Evolutionary conservation across 306 rosid genomes (phyloP), one percentile per base, ranked within the genome.

Genomic region (Cicer chorassanicum): DNA sequence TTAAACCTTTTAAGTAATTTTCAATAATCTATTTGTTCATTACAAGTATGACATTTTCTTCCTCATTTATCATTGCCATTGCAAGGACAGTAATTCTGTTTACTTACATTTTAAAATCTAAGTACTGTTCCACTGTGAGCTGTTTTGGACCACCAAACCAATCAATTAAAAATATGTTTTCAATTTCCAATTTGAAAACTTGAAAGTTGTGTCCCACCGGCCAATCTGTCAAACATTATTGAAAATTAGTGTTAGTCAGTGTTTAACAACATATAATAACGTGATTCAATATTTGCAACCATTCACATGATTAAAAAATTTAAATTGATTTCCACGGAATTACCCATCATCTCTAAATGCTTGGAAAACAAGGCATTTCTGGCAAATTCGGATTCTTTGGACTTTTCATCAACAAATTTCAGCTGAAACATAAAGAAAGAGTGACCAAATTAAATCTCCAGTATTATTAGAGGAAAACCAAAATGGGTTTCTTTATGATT

Each of bases 101-200:
- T 54, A 65, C 74, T 57, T 34, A 79, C 80, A 49, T 18, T 75
- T 84, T 82, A 4, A 67, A 68, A 72, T 87, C 87, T 4, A 93
- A 84, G 79, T 93, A 93, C 73, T 91, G 77, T 29, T 90, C 90
- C 71, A 85, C 84, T 0, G 90, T 80, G 70, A 94, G 82, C 67
- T 96, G 97, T 82, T 91, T 94, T 8, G 98, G 88, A 65, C 97
- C 94, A 53, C 97, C 98, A 41, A 88, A 91, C 94, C 93, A 90
- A 82, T 90, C 80, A 9, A 90, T 87, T 85, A 94, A 67, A 84
- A 91, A 94, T 76, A 94, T 86, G 43, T 84, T 66, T 74, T 82
- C 95, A 8, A 94, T 91, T 48, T 90, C 87, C 72, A 94, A 81
- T 79, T 91, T 87, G 88, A 84, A 91, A 86, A 85, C 79, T 81